These are phyloP conservation scores for Ophiostoma australiae DNA, from an alignment of 2,329 filamentous ascomycete species.

Conservation along the genomic window DNA sequence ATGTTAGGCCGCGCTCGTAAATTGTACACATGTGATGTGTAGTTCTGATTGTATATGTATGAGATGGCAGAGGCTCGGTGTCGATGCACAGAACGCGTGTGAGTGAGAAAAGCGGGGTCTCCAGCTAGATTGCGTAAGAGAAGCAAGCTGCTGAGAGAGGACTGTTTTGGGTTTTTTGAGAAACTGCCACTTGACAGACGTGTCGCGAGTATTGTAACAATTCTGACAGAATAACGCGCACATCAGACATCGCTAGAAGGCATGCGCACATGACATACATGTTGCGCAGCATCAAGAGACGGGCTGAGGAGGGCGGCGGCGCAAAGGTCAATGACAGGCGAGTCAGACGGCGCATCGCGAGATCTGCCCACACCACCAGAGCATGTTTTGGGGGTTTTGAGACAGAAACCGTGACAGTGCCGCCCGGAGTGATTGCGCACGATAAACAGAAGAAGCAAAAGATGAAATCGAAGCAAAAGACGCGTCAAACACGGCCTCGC, in stretches of 20 bases:
- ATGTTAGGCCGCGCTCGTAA: background rate
- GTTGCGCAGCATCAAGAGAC: background rate
- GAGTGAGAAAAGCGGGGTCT: slow-evolving; percentile 13
- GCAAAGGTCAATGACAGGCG: background rate
- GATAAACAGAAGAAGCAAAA: background rate
- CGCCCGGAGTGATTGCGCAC: background rate
- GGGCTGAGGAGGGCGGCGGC: background rate
- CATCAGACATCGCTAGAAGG: background rate
- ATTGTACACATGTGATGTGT: background rate
- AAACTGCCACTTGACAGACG: background rate
- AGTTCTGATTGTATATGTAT: no score
- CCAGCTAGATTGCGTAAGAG: background rate
- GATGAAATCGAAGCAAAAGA: background rate
- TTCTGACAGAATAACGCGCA: no score
- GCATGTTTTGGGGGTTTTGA: background rate
- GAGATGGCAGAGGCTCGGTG: background rate
- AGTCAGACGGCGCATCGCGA: background rate
- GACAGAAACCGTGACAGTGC: background rate
- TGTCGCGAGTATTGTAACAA: background rate
- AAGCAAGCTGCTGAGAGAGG: background rate
- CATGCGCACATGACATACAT: background rate
- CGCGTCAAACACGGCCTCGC: background rate
- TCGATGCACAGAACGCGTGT: background rate
- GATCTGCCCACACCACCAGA: background rate
- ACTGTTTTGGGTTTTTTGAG: background rate